Evolutionary conservation across 2,329 filamentous ascomycete species (phyloP), one percentile per base, ranked within the genome.

Genomic region (Aspergillus floridensis): DNA sequence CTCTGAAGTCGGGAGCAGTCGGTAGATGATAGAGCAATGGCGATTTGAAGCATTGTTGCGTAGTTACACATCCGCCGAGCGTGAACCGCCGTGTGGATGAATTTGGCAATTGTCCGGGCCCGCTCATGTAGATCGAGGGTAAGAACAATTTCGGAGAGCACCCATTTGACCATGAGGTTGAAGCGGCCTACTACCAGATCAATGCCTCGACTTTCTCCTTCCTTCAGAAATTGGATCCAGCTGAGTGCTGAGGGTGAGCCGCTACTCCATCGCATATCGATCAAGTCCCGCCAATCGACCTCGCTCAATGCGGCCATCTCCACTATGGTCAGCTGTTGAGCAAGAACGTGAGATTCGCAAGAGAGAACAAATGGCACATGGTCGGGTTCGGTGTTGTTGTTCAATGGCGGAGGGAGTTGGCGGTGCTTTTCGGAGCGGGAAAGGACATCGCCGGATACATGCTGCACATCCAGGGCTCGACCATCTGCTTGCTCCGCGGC

Each of bases 151-250:
- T 88, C 85, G 0, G 86, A 88, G 11, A 87, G 75, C 8, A 81
- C 81, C 86, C 86, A 88, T 74, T 88, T 88, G 60, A 87, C 85
- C 63, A 88, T 83, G 4, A 88, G 76, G 63, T 88, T 88, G 77
- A 88, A 88, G 26, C 86, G 84, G 24, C 85, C 84, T 53, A 87
- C 86, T 60, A 88, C 85, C 38, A 88, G 76, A 61, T 88, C 86
- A 48, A 88, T 84, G 31, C 86, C 86, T 51, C 78, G 80, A 21
- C 80, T 81, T 48, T 83, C 80, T 64, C 84, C 73, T 12, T 79
- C 77, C 49, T 80, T 77, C 21, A 88, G 79, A 67, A 86, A 88
- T 54, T 85, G 80, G 4, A 86, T 85, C 86, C 86, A 88, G 66
- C 85, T 83, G 16, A 79, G 74, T 19, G 82, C 79, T 22, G 77